Evolutionary conservation across 805 yeast genomes (phyloP).

Genomic region (Yarrowia bubula): DNA sequence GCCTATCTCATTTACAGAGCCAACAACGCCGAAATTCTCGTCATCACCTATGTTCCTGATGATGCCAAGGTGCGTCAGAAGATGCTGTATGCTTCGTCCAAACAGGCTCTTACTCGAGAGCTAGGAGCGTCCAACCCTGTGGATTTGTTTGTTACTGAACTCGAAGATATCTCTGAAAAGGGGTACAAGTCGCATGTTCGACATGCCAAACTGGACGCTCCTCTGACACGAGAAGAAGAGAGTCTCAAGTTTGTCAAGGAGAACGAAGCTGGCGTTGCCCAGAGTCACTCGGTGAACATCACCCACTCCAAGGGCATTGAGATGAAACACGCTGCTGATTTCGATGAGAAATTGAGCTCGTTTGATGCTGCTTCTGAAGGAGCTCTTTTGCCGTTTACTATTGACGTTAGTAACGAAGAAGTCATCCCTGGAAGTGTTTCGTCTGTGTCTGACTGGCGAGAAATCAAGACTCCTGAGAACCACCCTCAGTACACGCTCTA

Average conservation of each 20-base stretch:
- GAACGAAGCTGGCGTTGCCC: slow-evolving; percentile 9
- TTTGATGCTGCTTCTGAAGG: slow-evolving; percentile 12
- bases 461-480: slow-evolving; percentile 13
- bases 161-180: slow-evolving; percentile 51
- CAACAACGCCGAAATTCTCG: slow-evolving; percentile 38
- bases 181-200: slow-evolving; percentile 48
- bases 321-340: not conserved
- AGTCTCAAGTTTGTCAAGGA: slow-evolving; percentile 41
- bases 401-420: slow-evolving; percentile 20
- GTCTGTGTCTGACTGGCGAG: slow-evolving; percentile 13
- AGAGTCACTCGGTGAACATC: slow-evolving; percentile 16
- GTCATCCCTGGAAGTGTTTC: slow-evolving; percentile 1
- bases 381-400: slow-evolving; percentile 8
- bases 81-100: slow-evolving; percentile 93
- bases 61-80: slow-evolving; percentile 73
- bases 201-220: slow-evolving; percentile 44
- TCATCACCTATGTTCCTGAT: slow-evolving; percentile 84
- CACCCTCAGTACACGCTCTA: slow-evolving; percentile 27
- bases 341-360: not conserved
- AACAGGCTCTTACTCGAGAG: slow-evolving; percentile 69
- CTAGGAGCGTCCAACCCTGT: slow-evolving; percentile 61
- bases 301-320: slow-evolving; percentile 6
- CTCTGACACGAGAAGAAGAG: slow-evolving; percentile 60
- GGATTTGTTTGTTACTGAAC: slow-evolving; percentile 54
- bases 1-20: slow-evolving; percentile 51